Percentiles rank a stretch among this genome's conserved stretches.
Evolutionary conservation across 257 asterid genomes (phyloP).

Genomic region (Leonotis leonurus): DNA sequence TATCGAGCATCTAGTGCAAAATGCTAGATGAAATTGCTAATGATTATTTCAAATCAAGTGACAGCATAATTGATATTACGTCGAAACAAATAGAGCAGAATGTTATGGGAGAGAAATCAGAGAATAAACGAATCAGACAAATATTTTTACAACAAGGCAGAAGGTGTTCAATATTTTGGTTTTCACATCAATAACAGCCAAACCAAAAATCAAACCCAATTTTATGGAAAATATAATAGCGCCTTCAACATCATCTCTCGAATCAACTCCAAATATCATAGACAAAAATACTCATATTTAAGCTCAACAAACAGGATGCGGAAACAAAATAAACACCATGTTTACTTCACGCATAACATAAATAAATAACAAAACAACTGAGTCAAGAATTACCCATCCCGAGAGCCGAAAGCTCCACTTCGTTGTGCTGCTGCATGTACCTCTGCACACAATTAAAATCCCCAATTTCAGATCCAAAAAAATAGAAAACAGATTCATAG

Average conservation of each 20-base stretch:
- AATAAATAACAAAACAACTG: background rate
- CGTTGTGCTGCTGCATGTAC: constrained; percentile 66
- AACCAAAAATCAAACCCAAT: background rate
- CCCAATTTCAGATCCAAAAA: constrained; percentile 9
- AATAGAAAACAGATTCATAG: background rate
- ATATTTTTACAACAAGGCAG: background rate
- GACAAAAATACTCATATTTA: background rate
- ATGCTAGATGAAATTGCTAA: too few relatives aligned
- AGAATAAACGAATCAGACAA: background rate
- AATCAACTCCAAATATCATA: background rate
- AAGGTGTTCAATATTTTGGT: background rate
- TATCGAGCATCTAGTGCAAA: too few relatives aligned
- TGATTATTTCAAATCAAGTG: background rate
- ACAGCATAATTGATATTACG: background rate
- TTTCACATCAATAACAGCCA: background rate
- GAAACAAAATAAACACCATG: background rate
- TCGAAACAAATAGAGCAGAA: background rate
- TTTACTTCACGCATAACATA: background rate
- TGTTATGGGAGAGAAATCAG: background rate
- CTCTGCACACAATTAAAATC: constrained; percentile 33
- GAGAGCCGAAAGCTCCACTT: constrained; percentile 66
- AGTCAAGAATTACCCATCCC: constrained; percentile 45
- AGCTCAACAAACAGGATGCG: background rate
- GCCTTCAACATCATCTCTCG: background rate
- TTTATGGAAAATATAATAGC: background rate